Conservation (phyloP, 495 filamentous ascomycete genomes). For the Xylaria scruposa region DNA sequence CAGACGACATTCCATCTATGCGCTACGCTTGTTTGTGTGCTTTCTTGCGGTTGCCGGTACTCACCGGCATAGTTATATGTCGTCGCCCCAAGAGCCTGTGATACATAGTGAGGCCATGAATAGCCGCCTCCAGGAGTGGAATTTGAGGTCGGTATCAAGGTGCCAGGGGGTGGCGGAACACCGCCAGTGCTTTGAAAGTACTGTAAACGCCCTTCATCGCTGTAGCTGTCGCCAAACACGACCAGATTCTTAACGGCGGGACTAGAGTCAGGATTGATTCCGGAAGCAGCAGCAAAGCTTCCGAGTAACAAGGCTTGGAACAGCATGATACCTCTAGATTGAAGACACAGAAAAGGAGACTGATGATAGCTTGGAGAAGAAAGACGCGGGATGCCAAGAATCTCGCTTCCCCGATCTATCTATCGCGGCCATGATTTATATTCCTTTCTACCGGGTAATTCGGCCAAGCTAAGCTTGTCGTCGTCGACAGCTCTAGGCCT, state of each 20-base stretch:
- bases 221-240: conserved; percentile 76
- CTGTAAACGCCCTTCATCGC: conserved; percentile 68
- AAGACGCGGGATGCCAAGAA: not conserved
- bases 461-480: not conserved
- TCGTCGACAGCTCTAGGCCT: not conserved
- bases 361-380: not conserved
- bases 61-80: conserved; percentile 72
- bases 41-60: not conserved
- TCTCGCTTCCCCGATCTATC: not conserved
- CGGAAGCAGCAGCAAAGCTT: conserved; percentile 1
- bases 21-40: not conserved
- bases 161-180: conserved; percentile 66
- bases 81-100: conserved; percentile 58
- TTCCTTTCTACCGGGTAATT: not conserved
- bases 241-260: conserved; percentile 20
- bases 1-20: not conserved
- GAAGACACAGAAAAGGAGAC: not conserved
- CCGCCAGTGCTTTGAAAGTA: conserved; percentile 67
- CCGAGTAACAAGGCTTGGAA: conserved; percentile 2
- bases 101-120: conserved; percentile 70
- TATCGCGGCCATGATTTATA: not conserved
- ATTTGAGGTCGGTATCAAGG: conserved; percentile 49
- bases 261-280: not conserved
- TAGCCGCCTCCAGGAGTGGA: conserved; percentile 66
- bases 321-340: not conserved